Percentiles rank a stretch among this genome's conserved stretches.
Conservation (phyloP, 441 rosid genomes). For the Manihot esculenta region DNA sequence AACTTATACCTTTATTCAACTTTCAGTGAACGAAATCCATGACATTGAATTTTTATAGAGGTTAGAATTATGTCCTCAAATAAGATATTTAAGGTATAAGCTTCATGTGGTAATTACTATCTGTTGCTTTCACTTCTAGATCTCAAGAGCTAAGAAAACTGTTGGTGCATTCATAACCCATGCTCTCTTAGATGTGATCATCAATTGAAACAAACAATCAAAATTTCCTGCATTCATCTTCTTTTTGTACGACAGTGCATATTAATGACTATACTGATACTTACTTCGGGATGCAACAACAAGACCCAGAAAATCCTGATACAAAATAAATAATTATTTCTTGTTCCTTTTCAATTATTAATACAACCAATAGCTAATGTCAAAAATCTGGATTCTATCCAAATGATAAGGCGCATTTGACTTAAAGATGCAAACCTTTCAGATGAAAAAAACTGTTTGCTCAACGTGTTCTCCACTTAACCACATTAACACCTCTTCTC, state of each 20-base stretch:
- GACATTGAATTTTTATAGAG: background rate
- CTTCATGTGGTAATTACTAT: no score
- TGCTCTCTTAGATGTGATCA: background rate
- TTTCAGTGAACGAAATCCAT: background rate
- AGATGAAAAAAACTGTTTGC: no score
- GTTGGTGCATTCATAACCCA: background rate
- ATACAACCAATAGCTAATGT: no score
- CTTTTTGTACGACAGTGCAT: background rate
- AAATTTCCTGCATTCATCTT: constrained; percentile 1
- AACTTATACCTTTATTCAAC: background rate
- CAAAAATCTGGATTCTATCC: no score
- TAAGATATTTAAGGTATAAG: background rate
- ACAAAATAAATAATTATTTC: no score
- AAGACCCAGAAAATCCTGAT: background rate
- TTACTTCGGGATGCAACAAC: background rate
- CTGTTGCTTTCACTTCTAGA: no score
- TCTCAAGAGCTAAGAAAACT: background rate
- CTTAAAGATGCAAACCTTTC: no score
- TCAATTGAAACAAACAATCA: background rate
- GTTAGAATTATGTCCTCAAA: constrained; percentile 4
- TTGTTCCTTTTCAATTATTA: no score
- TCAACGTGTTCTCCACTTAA: no score
- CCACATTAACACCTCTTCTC: no score
- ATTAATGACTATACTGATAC: background rate
- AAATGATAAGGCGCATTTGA: no score